Conservation (phyloP, 805 yeast genomes). For the Wickerhamiella australiensis region DNA sequence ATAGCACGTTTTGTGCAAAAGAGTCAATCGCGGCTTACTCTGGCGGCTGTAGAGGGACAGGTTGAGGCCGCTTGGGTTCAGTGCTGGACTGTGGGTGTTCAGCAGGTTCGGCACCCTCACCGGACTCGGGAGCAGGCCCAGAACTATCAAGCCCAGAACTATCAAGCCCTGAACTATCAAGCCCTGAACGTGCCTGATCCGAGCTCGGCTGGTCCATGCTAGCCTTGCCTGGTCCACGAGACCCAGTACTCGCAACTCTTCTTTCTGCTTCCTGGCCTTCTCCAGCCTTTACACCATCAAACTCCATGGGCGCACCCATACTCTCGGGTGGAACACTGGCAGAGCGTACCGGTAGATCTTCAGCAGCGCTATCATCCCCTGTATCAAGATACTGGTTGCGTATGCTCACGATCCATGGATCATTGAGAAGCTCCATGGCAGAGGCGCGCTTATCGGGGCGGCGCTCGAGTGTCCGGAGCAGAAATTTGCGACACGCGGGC, state of each 20-base stretch:
- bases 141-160: too few species aligned
- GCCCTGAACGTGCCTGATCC: too few species aligned
- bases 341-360: neutral
- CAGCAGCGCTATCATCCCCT: neutral
- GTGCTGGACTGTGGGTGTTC: neutral
- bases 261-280: too few species aligned
- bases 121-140: too few species aligned
- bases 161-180: too few species aligned
- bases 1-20: neutral
- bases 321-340: neutral
- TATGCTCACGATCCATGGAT: conserved; percentile 23
- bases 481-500: conserved; percentile 55
- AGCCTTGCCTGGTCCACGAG: neutral
- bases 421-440: conserved; percentile 66
- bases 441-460: conserved; percentile 71
- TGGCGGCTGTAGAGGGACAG: neutral
- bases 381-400: conserved; percentile 14
- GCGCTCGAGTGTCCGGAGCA: conserved; percentile 64
- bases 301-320: neutral
- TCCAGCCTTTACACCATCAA: too few species aligned
- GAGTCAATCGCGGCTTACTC: too few species aligned
- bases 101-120: too few species aligned
- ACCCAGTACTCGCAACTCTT: too few species aligned
- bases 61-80: neutral
- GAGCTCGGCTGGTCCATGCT: too few species aligned